Evolutionary conservation across 345 rosid genomes (phyloP), one percentile per base, ranked within the genome.

Genomic region (Gossypium thurberi): DNA sequence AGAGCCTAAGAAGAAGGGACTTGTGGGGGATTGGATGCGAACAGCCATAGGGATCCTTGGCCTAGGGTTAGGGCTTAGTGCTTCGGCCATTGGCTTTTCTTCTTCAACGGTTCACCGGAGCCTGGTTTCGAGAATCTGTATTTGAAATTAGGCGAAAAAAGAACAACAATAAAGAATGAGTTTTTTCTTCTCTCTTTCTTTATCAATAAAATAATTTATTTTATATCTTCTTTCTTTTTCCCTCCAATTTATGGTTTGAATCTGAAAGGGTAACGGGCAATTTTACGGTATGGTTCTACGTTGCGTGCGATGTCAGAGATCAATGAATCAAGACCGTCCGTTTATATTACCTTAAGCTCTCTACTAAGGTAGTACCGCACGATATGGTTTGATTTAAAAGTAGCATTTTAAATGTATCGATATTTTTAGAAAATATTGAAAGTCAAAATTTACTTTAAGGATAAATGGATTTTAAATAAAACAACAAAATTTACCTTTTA

Each of bases 1-100:
- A 61, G 98, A 90, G 72, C 90, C 92, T 69, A 95, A 73, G 84
- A 92, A 86, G 82, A 92, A 90, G 0, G 94, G 89, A 76, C 87
- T 84, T 2, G 87, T 85, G 15, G 98, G 99, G 62, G 98, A 90
- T 79, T 90, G 98, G 62, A 89, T 78, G 76, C 91, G 88, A 76
- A 75, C 63, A 71, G 81, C 76, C 61, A 80, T 78, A 28, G 91
- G 81, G 50, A 85, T 77, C 75, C 78, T 80, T 74, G 87, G 95
- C 84, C 81, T 76, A 71, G 85, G 84, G 80, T 86, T 88, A 70
- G 99, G 99, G 82, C 96, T 88, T 51, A 88, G 70, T 37, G 78
- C 48, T 75, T 90, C 97, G 0, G 83, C 95, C 97, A 94, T 93
- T 52, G 11, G 44, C 59, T 10, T 51, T 46, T 69, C 73, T 70